phyloP scores from a whole-genome alignment of 306 rosid genomes.

The Lotus japonicus region DNA sequence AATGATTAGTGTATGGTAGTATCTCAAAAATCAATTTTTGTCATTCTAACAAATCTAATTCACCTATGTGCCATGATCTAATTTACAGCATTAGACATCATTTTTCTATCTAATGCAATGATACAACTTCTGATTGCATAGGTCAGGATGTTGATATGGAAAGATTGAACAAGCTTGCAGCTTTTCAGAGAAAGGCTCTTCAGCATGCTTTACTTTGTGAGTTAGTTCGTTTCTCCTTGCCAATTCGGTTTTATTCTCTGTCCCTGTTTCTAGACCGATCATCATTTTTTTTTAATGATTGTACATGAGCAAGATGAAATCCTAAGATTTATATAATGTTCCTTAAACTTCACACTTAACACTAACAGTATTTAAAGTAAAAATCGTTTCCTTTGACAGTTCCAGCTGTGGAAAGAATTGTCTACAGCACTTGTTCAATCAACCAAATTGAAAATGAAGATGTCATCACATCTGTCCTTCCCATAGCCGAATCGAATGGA shows the following conservation, averaged over 20 bases:
- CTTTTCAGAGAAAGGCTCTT: slow-evolving; percentile 78
- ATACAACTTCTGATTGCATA: slow-evolving; percentile 2
- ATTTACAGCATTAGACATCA: not conserved
- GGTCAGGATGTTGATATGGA: slow-evolving; percentile 40
- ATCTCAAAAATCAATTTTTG: not conserved
- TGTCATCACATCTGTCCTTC: slow-evolving; percentile 55
- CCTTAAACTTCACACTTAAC: not conserved
- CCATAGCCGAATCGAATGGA: slow-evolving; percentile 62
- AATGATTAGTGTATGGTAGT: not conserved
- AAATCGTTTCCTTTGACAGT: slow-evolving; percentile 41
- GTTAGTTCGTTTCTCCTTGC: slow-evolving; percentile 13
- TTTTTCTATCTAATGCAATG: not conserved
- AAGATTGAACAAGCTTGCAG: slow-evolving; percentile 82
- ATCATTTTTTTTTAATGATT: too few species aligned
- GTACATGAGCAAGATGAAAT: not conserved
- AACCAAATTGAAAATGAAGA: slow-evolving; percentile 80
- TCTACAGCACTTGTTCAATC: slow-evolving; percentile 81
- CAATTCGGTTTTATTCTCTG: not conserved
- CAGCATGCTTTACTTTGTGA: slow-evolving; percentile 72
- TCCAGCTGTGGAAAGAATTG: slow-evolving; percentile 68
- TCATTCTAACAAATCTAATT: not conserved
- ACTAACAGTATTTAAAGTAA: not conserved
- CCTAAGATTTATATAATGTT: not conserved
- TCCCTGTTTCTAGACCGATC: not conserved
- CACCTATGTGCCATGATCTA: not conserved